Percentiles rank a stretch among this genome's conserved stretches.
These are phyloP conservation scores for Orychophragmus violaceus DNA, from an alignment of 345 rosid genomes.

Conservation along the genomic window DNA sequence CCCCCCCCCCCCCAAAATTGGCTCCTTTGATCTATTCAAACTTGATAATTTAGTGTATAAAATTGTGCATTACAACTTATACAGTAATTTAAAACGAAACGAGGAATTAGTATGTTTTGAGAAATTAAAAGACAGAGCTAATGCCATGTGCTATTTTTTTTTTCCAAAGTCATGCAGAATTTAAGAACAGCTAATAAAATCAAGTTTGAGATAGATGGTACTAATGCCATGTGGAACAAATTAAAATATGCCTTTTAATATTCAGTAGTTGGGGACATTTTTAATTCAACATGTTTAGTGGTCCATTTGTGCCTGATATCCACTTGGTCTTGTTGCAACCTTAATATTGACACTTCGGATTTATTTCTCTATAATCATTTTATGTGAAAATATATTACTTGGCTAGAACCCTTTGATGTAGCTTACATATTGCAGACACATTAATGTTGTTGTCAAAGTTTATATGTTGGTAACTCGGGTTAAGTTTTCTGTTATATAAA, in stretches of 20 bases:
- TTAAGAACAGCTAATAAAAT: conserved; percentile 3
- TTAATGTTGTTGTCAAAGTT: neutral
- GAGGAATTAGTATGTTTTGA: no score
- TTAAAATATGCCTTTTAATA: neutral
- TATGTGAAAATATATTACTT: neutral
- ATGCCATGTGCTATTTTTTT: no score
- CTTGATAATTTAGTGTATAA: no score
- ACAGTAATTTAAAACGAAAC: no score
- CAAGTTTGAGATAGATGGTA: neutral
- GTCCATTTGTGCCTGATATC: conserved; percentile 15
- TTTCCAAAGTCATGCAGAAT: no score
- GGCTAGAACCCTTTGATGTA: neutral
- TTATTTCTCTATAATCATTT: neutral
- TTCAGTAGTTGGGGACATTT: neutral
- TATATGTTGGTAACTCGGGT: neutral
- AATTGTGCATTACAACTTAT: no score
- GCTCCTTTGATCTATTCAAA: no score
- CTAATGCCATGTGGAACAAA: neutral
- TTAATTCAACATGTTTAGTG: neutral
- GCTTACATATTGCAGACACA: neutral
- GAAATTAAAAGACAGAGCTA: no score
- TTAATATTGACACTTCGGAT: neutral
- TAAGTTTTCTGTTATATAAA: neutral
- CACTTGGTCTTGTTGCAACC: conserved; percentile 21
- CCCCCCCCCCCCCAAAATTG: no score